These are phyloP conservation scores for Begonia loranthoides DNA, from an alignment of 306 rosid species.

Conservation along the genomic window DNA sequence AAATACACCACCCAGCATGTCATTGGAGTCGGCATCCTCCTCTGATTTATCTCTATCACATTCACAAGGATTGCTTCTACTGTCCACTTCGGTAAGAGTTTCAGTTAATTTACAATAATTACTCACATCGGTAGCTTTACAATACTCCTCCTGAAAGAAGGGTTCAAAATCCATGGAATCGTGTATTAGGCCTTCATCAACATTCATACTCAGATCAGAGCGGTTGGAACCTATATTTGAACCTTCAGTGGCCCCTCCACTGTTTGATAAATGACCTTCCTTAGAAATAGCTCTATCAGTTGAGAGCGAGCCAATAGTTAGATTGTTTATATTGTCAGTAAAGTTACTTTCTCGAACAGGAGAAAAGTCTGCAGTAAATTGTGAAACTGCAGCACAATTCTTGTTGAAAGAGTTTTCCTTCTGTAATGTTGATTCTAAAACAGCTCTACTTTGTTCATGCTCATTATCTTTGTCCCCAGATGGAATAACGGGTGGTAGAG, in stretches of 20 bases:
- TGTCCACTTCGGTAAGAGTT: conserved; percentile 47
- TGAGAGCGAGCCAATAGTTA: conserved; percentile 26
- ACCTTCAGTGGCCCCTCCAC: conserved; percentile 28
- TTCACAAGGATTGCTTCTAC: conserved; percentile 40
- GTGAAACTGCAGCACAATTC: conserved; percentile 21
- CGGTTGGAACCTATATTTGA: conserved; percentile 48
- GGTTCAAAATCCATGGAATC: conserved; percentile 52
- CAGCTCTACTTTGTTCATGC: conserved; percentile 25
- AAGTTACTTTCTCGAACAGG: conserved; percentile 15
- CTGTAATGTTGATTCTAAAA: conserved; percentile 25
- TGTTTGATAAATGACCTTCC: conserved; percentile 30
- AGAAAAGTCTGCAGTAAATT: conserved; percentile 21
- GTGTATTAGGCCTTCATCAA: conserved; percentile 41
- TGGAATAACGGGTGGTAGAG: conserved; percentile 23
- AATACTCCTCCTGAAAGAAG: conserved; percentile 70
- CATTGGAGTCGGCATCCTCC: conserved; percentile 61
- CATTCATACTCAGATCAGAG: conserved; percentile 47
- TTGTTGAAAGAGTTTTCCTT: conserved; percentile 25
- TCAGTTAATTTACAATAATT: conserved; percentile 37
- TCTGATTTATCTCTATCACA: conserved; percentile 57
- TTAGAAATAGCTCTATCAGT: conserved; percentile 28
- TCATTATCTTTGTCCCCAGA: conserved; percentile 21
- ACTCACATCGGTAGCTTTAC: conserved; percentile 37
- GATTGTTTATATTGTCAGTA: conserved; percentile 18
- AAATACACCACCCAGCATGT: conserved; percentile 77